These are phyloP conservation scores for Setaria italica DNA, from an alignment of 202 grass and related monocot genomes.

Conservation along the genomic window DNA sequence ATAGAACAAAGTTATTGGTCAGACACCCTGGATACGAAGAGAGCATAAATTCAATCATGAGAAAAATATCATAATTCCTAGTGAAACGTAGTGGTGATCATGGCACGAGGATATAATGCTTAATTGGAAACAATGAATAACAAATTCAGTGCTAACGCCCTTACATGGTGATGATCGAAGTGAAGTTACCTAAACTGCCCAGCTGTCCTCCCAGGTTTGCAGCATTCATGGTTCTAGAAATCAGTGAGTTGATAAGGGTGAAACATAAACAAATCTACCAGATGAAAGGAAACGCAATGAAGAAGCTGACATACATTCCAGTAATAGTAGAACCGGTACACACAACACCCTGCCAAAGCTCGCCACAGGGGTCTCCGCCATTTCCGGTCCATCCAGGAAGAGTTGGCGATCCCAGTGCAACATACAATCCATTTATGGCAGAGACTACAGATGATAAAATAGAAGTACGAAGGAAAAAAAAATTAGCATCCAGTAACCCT, in stretches of 20 bases:
- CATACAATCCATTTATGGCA: slow-evolving; percentile 87
- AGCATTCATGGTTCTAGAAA: slow-evolving; percentile 81
- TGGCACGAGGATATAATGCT: not conserved
- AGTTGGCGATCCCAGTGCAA: slow-evolving; percentile 66
- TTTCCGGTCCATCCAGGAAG: slow-evolving; percentile 85
- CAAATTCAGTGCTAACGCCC: slow-evolving; percentile 12
- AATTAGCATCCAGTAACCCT: not conserved
- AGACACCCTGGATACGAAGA: not conserved
- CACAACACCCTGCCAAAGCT: slow-evolving; percentile 78
- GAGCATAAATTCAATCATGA: not conserved
- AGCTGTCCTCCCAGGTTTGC: slow-evolving; percentile 91
- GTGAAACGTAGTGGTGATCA: not conserved
- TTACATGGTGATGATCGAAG: slow-evolving; percentile 82
- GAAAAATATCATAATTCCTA: not conserved
- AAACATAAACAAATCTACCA: slow-evolving; percentile 3
- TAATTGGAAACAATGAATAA: not conserved
- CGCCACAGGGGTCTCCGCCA: slow-evolving; percentile 85
- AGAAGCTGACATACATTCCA: slow-evolving; percentile 66
- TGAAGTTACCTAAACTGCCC: slow-evolving; percentile 76
- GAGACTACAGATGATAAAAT: slow-evolving; percentile 51
- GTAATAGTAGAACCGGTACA: slow-evolving; percentile 82
- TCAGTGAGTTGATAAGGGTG: slow-evolving; percentile 32
- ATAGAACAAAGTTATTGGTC: slow-evolving; percentile 29
- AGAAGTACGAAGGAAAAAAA: slow-evolving; percentile 10
- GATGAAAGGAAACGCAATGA: slow-evolving; percentile 19